Conservation (phyloP, 2,329 filamentous ascomycete genomes). For the Venturia asperata region DNA sequence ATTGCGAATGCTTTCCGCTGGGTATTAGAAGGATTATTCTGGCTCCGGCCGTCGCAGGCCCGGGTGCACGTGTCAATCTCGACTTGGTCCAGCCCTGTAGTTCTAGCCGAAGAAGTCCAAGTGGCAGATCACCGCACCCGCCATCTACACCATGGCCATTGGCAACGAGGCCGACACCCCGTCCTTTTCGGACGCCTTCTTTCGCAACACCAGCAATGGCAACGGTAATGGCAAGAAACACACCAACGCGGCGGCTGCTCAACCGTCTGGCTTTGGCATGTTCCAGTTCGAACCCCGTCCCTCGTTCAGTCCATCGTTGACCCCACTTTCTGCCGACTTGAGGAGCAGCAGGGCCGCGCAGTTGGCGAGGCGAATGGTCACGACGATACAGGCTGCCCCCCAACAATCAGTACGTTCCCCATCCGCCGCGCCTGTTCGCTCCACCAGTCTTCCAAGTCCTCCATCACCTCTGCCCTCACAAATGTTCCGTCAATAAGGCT, state of each 20-base stretch:
- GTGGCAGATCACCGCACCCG: not conserved
- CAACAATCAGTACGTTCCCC: conserved; percentile 9
- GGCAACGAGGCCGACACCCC: not conserved
- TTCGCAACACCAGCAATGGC: not conserved
- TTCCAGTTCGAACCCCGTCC: not conserved
- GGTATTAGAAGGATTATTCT: not conserved
- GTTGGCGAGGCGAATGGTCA: not conserved
- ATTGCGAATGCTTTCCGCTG: not conserved
- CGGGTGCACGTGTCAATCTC: conserved; percentile 1
- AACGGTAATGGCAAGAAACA: not conserved
- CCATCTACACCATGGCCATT: not conserved
- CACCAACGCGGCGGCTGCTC: not conserved
- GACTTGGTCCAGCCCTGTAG: not conserved
- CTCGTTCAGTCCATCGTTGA: not conserved
- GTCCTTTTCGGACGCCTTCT: not conserved
- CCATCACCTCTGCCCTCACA: not conserved
- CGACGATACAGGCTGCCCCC: not conserved
- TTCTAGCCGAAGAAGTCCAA: no score
- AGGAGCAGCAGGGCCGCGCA: not conserved
- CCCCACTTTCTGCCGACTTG: conserved; percentile 8
- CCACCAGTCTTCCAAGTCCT: not conserved
- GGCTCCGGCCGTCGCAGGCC: not conserved
- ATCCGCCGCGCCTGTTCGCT: no score
- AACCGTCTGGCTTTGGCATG: not conserved
- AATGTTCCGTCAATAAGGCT: not conserved